Percentiles rank a stretch among this genome's conserved stretches.
phyloP scores from a whole-genome alignment of 306 rosid genomes.

The Pyrus communis region DNA sequence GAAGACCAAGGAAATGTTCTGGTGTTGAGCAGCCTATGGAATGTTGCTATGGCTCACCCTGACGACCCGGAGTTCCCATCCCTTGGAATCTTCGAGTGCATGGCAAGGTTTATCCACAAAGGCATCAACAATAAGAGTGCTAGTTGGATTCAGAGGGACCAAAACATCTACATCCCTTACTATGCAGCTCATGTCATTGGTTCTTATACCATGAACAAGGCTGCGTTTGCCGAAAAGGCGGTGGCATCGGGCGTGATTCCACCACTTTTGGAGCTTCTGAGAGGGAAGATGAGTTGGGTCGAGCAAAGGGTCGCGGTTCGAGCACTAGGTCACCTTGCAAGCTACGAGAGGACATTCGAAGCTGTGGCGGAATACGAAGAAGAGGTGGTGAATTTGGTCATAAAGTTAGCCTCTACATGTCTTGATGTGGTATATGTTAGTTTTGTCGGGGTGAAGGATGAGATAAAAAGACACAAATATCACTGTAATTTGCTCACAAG shows the following conservation, averaged over 20 bases:
- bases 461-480: constrained; percentile 33
- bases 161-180: constrained; percentile 73
- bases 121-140: constrained; percentile 21
- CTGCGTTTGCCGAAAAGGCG: constrained; percentile 53
- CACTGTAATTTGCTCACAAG: constrained; percentile 63
- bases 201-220: constrained; percentile 67
- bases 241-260: constrained; percentile 56
- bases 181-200: constrained; percentile 86
- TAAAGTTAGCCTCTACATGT: constrained; percentile 52
- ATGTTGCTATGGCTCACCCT: constrained; percentile 69
- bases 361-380: constrained; percentile 36
- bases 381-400: constrained; percentile 39
- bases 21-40: constrained; percentile 57
- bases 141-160: constrained; percentile 47
- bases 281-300: constrained; percentile 63
- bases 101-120: constrained; percentile 55
- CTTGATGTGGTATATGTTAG: constrained; percentile 38
- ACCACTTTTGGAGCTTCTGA: constrained; percentile 53
- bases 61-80: constrained; percentile 59
- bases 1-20: constrained; percentile 42
- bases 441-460: constrained; percentile 32
- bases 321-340: constrained; percentile 77
- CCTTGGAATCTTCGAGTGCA: constrained; percentile 70
- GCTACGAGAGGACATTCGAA: constrained; percentile 48
- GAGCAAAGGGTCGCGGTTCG: constrained; percentile 69